Conservation (phyloP, 2,329 filamentous ascomycete genomes). For the Talaromyces sp. region DNA sequence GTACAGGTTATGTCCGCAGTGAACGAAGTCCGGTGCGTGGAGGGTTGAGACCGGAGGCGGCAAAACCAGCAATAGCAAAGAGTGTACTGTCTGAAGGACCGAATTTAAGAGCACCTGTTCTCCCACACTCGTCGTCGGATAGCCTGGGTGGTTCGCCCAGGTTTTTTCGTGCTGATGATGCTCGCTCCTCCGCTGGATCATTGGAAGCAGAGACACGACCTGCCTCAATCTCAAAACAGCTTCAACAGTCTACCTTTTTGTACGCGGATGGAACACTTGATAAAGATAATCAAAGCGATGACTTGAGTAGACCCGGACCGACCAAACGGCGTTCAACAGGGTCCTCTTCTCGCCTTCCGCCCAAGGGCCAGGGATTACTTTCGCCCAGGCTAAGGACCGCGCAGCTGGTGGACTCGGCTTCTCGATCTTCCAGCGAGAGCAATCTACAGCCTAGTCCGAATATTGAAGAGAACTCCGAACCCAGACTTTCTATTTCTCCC, state of each 20-base stretch:
- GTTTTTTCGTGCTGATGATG: slow-evolving; percentile 91
- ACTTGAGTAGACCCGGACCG: slow-evolving; percentile 13
- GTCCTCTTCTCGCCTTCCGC: slow-evolving; percentile 20
- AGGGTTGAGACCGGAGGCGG: slow-evolving; percentile 22
- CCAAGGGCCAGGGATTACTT: slow-evolving; percentile 17
- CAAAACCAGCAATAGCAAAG: slow-evolving; percentile 30
- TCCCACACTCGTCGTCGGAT: slow-evolving; percentile 29
- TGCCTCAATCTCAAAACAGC: slow-evolving; percentile 19
- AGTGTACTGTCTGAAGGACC: slow-evolving; percentile 32
- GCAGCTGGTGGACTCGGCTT: slow-evolving; percentile 19
- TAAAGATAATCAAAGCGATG: slow-evolving; percentile 17
- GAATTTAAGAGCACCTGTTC: slow-evolving; percentile 19
- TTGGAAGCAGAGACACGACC: slow-evolving; percentile 24
- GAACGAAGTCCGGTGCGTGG: slow-evolving; percentile 31
- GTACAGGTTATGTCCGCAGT: slow-evolving; percentile 19
- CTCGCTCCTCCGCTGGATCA: slow-evolving; percentile 45
- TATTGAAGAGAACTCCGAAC: slow-evolving; percentile 19
- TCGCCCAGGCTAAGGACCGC: slow-evolving; percentile 28
- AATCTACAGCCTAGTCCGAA: slow-evolving; percentile 15
- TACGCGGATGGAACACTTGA: slow-evolving; percentile 34
- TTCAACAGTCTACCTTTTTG: slow-evolving; percentile 27
- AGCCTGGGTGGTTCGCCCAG: slow-evolving; percentile 47
- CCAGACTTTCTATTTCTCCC: slow-evolving; percentile 11
- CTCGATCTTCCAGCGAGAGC: slow-evolving; percentile 19
- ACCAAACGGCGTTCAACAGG: slow-evolving; percentile 26